Evolutionary conservation across 2,329 filamentous ascomycete species (phyloP).

Genomic region (Penicillium sp.): DNA sequence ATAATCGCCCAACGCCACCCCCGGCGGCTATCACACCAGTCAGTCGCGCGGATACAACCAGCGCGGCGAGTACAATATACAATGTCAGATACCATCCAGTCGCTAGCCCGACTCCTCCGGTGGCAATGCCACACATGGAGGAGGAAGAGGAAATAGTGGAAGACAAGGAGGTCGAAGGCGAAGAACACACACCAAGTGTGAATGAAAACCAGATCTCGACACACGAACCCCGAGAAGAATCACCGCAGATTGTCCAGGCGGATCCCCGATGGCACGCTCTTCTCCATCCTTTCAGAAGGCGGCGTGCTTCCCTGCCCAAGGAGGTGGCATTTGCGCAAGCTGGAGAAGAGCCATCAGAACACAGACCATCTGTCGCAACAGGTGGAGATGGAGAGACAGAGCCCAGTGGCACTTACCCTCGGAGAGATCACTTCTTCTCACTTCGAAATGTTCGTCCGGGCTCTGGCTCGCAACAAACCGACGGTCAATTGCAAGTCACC

Average conservation of each 20-base stretch:
- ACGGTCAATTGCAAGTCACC: conserved; percentile 56
- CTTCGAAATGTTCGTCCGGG: conserved; percentile 46
- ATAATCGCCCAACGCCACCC: conserved; percentile 42
- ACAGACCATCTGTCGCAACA: conserved; percentile 31
- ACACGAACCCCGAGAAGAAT: conserved; percentile 32
- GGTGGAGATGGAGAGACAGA: conserved; percentile 31
- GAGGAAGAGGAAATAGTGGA: conserved; percentile 32
- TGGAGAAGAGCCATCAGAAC: conserved; percentile 39
- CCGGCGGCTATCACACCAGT: conserved; percentile 57
- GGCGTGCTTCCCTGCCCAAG: conserved; percentile 59
- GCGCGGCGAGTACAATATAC: conserved; percentile 65
- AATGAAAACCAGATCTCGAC: conserved; percentile 19
- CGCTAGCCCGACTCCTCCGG: conserved; percentile 48
- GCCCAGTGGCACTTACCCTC: conserved; percentile 45
- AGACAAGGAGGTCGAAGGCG: conserved; percentile 28
- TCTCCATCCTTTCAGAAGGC: conserved; percentile 59
- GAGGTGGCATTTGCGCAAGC: conserved; percentile 61
- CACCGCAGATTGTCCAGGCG: conserved; percentile 31
- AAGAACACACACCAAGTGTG: conserved; percentile 7
- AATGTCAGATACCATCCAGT: conserved; percentile 63
- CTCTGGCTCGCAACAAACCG: conserved; percentile 37
- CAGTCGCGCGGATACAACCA: conserved; percentile 62
- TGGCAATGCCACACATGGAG: conserved; percentile 36
- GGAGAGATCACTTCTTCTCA: conserved; percentile 50
- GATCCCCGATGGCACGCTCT: conserved; percentile 52